Evolutionary conservation across 2,329 filamentous ascomycete genomes (phyloP).

Genomic region (Claviceps arundinis): DNA sequence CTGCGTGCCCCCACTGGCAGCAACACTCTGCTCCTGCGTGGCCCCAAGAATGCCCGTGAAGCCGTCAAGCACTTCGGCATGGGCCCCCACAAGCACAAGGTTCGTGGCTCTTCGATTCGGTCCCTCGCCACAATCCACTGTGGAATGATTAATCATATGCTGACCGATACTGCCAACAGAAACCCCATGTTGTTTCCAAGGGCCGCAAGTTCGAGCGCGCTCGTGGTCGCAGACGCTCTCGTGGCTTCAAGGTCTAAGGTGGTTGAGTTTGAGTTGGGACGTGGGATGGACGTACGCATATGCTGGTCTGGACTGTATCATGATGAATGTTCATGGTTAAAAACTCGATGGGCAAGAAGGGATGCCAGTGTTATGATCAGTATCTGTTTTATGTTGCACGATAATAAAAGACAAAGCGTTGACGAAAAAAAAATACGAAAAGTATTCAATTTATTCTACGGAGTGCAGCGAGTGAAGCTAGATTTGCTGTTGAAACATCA

Average conservation of each 20-base stretch:
- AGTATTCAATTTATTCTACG: too few relatives aligned
- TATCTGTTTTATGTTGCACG: slow-evolving; percentile 4
- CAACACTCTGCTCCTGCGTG: slow-evolving; percentile 94
- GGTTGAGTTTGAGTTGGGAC: slow-evolving; percentile 12
- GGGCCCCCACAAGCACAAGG: slow-evolving; percentile 96
- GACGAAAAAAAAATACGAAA: too few relatives aligned
- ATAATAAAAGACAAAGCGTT: too few relatives aligned
- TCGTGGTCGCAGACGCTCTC: slow-evolving; percentile 95
- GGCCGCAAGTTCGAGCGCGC: slow-evolving; percentile 99
- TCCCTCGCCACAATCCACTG: background rate
- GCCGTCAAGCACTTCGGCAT: slow-evolving; percentile 99
- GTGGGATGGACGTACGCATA: slow-evolving; percentile 1
- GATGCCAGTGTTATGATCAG: slow-evolving; percentile 17
- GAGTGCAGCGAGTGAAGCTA: too few relatives aligned
- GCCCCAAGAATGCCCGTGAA: slow-evolving; percentile 96
- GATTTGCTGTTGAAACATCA: too few relatives aligned
- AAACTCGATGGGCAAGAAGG: slow-evolving; percentile 12
- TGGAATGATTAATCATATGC: too few relatives aligned
- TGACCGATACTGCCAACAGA: slow-evolving; percentile 37
- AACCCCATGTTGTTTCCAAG: slow-evolving; percentile 96
- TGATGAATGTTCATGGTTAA: background rate
- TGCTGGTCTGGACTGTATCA: slow-evolving; percentile 3
- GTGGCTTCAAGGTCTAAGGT: slow-evolving; percentile 99
- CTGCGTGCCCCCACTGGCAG: slow-evolving; percentile 87
- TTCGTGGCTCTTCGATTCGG: slow-evolving; percentile 26